Conservation (phyloP, 176 grass and related monocot genomes). For the Zea luxurians region DNA sequence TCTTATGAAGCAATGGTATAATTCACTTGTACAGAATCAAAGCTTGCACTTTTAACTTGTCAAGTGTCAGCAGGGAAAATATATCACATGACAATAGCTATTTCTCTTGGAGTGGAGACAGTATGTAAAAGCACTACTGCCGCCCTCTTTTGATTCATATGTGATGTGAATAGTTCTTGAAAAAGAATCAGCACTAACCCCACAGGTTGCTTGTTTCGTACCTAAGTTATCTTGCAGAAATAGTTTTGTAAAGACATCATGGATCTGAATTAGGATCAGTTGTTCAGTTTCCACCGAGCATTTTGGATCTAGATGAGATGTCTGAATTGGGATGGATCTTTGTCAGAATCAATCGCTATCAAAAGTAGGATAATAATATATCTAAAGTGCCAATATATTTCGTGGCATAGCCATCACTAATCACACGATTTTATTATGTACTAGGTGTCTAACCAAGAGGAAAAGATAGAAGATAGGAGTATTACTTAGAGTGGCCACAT, state of each 20-base stretch:
- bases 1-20: neutral
- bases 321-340: neutral
- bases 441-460: neutral
- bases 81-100: neutral
- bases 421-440: neutral
- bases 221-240: neutral
- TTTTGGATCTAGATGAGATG: neutral
- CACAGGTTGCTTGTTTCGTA: neutral
- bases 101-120: neutral
- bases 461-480: neutral
- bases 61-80: neutral
- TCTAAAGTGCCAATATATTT: neutral
- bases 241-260: neutral
- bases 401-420: neutral
- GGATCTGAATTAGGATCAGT: neutral
- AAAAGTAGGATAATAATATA: neutral
- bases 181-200: neutral
- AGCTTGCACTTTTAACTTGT: neutral
- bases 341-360: neutral
- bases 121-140: neutral
- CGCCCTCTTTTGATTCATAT: neutral
- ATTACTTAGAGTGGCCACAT: neutral
- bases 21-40: neutral
- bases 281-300: neutral
- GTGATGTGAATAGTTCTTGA: neutral